Evolutionary conservation across 768 basidiomycete species (phyloP).

Genomic region (Suillus bovinus): DNA sequence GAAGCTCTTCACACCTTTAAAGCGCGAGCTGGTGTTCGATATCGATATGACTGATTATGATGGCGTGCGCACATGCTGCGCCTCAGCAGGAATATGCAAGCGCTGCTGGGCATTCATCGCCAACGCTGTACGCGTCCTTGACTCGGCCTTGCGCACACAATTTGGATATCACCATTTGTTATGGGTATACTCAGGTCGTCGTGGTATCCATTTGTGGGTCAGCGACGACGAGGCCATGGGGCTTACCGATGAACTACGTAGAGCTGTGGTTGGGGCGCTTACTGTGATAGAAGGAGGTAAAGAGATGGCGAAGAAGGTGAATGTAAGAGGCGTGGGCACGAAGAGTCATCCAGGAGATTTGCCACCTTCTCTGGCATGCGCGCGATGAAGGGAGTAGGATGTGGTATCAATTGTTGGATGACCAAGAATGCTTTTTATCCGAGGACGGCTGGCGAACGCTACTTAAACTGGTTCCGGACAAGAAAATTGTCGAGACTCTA

Average conservation of each 20-base stretch:
- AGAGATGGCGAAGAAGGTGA: conserved; percentile 80
- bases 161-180: conserved; percentile 90
- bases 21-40: conserved; percentile 96
- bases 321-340: conserved; percentile 52
- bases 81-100: conserved; percentile 85
- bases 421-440: conserved; percentile 81
- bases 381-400: conserved; percentile 48
- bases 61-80: conserved; percentile 91
- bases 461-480: conserved; percentile 73
- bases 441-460: conserved; percentile 75
- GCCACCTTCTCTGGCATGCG: conserved; percentile 73
- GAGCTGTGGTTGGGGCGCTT: conserved; percentile 83
- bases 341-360: conserved; percentile 35
- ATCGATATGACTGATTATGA: conserved; percentile 99
- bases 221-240: conserved; percentile 86
- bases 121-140: conserved; percentile 86
- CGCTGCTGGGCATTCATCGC: conserved; percentile 96
- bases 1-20: conserved; percentile 60
- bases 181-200: conserved; percentile 98
- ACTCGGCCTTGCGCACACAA: conserved; percentile 76
- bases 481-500: conserved; percentile 47
- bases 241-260: conserved; percentile 89
- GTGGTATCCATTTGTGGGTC: conserved; percentile 98
- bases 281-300: conserved; percentile 82
- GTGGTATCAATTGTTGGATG: conserved; percentile 68